These are phyloP conservation scores for Calonectria fujianensis DNA, from an alignment of 2,329 filamentous ascomycete species.

Conservation along the genomic window DNA sequence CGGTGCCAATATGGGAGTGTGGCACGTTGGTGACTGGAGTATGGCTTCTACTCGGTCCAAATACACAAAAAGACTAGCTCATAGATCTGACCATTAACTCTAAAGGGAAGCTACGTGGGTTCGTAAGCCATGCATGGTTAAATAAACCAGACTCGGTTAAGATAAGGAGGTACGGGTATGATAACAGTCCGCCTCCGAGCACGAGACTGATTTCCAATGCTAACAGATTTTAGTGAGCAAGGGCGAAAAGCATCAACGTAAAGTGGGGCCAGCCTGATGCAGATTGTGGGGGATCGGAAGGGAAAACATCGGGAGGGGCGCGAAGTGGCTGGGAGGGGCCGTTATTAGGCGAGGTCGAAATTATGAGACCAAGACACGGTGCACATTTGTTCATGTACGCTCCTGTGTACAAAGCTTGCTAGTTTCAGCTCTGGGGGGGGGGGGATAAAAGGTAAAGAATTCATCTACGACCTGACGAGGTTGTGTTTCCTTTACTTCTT, in stretches of 20 bases:
- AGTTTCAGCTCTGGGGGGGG: background rate
- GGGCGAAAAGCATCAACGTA: slow-evolving; percentile 6
- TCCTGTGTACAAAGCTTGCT: background rate
- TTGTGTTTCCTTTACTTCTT: too few relatives aligned
- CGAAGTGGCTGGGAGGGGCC: background rate
- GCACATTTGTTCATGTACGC: background rate
- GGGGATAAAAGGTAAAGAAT: background rate
- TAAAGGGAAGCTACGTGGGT: slow-evolving; percentile 31
- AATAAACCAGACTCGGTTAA: slow-evolving; percentile 42
- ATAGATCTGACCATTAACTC: slow-evolving; percentile 28
- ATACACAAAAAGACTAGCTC: slow-evolving; percentile 5
- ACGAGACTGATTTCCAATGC: slow-evolving; percentile 48
- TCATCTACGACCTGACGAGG: background rate
- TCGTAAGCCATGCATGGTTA: background rate
- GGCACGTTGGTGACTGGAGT: background rate
- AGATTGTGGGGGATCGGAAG: slow-evolving; percentile 29
- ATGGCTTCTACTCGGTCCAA: slow-evolving; percentile 9
- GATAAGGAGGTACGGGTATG: slow-evolving; percentile 30
- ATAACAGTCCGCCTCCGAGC: slow-evolving; percentile 36
- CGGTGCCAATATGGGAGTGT: background rate
- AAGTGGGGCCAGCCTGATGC: background rate
- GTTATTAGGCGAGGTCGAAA: slow-evolving; percentile 2
- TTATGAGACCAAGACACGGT: background rate
- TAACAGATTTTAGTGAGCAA: slow-evolving; percentile 57
- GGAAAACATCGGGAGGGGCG: background rate